Evolutionary conservation across 805 yeast species (phyloP).

Genomic region (Ogataea zsoltii): DNA sequence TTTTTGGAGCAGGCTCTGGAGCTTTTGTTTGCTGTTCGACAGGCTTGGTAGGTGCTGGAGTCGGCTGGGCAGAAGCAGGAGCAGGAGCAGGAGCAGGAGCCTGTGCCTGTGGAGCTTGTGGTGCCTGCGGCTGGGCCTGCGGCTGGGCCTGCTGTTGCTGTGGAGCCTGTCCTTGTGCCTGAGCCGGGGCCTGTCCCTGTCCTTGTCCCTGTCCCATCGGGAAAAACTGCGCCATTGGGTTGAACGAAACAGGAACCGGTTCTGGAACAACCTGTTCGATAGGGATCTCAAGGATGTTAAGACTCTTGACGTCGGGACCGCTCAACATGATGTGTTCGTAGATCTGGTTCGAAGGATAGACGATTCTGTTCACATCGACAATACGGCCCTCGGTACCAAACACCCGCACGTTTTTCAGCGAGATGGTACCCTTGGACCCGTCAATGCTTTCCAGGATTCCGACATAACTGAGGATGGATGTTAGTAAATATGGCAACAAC

Average conservation of each 20-base stretch:
- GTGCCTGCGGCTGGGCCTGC: conserved; percentile 19
- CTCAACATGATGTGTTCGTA: conserved; percentile 81
- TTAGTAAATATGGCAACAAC: neutral
- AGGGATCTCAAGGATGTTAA: conserved; percentile 76
- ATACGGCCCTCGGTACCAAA: conserved; percentile 93
- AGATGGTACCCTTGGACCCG: conserved; percentile 87
- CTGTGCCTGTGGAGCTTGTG: conserved; percentile 13
- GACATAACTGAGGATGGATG: conserved; percentile 57
- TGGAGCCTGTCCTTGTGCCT: conserved; percentile 17
- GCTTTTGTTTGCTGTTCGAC: neutral
- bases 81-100: conserved; percentile 3
- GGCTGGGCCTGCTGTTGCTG: conserved; percentile 9
- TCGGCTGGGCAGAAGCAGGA: neutral
- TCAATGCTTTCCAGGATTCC: conserved; percentile 87
- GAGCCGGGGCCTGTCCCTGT: conserved; percentile 12
- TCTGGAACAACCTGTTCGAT: conserved; percentile 63
- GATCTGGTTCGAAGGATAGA: conserved; percentile 65
- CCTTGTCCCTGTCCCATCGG: conserved; percentile 17
- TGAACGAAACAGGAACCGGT: conserved; percentile 37
- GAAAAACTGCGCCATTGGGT: conserved; percentile 20
- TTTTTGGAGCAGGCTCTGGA: neutral
- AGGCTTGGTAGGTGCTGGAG: neutral
- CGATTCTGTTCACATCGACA: conserved; percentile 66
- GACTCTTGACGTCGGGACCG: conserved; percentile 90
- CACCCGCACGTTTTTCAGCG: conserved; percentile 74